Conservation (phyloP, 2,329 filamentous ascomycete species). For the Microdochium paspali region DNA sequence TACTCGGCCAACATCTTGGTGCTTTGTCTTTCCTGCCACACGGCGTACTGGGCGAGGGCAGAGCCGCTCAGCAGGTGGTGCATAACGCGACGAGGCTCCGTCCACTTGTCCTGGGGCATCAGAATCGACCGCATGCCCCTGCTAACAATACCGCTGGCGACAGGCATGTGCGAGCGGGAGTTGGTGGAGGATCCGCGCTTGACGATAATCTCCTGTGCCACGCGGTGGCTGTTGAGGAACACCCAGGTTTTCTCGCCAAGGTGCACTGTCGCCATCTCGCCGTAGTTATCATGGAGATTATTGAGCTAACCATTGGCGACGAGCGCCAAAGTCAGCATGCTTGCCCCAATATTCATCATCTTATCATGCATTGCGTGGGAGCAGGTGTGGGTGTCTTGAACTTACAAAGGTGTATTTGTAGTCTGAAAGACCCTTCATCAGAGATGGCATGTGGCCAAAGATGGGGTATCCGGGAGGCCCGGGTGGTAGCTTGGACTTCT, state of each 20-base stretch:
- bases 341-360: too few relatives aligned
- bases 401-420: neutral
- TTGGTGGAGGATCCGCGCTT: conserved; percentile 23
- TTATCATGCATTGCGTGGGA: too few relatives aligned
- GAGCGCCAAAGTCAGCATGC: too few relatives aligned
- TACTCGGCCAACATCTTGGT: conserved; percentile 24
- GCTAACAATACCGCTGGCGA: conserved; percentile 26
- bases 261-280: conserved; percentile 17
- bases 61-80: conserved; percentile 26
- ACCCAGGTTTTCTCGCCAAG: conserved; percentile 28
- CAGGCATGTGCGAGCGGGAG: conserved; percentile 19
- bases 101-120: conserved; percentile 21
- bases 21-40: conserved; percentile 25
- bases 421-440: too few relatives aligned
- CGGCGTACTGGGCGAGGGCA: conserved; percentile 19
- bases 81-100: conserved; percentile 25
- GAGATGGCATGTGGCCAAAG: too few relatives aligned
- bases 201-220: conserved; percentile 25
- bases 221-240: conserved; percentile 28
- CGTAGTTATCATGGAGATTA: conserved; percentile 10
- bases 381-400: too few relatives aligned
- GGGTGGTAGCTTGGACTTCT: too few relatives aligned
- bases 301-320: too few relatives aligned
- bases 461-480: too few relatives aligned
- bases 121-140: conserved; percentile 20